Percentiles rank a stretch among this genome's conserved stretches.
Conservation (phyloP, 176 grass and related monocot genomes). For the Paspalum notatum region DNA sequence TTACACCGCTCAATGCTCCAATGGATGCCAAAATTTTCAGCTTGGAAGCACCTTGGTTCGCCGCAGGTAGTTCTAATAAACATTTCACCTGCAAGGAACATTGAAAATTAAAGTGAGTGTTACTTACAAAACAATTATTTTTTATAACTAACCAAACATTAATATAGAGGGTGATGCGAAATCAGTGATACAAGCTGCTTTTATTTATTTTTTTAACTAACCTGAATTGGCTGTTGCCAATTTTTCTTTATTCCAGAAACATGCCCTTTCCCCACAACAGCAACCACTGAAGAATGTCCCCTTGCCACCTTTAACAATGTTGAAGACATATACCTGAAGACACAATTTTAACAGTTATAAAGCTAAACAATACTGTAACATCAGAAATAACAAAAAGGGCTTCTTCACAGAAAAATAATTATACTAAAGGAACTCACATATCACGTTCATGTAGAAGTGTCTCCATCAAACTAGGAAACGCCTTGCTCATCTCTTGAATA, state of each 20-base stretch:
- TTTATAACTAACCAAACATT: not conserved
- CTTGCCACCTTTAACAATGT: constrained; percentile 67
- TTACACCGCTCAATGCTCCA: constrained; percentile 53
- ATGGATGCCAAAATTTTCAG: constrained; percentile 71
- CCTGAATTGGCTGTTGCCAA: constrained; percentile 87
- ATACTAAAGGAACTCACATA: constrained; percentile 58
- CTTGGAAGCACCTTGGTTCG: constrained; percentile 57
- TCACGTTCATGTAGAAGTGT: constrained; percentile 92
- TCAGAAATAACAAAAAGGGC: not conserved
- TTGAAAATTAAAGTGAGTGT: not conserved
- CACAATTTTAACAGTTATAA: constrained; percentile 7
- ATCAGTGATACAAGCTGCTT: not conserved
- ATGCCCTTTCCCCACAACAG: constrained; percentile 93
- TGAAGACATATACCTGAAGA: constrained; percentile 92
- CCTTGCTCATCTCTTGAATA: constrained; percentile 98
- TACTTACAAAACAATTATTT: not conserved
- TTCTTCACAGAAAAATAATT: constrained; percentile 7
- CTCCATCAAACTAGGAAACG: constrained; percentile 86
- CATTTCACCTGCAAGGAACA: constrained; percentile 49
- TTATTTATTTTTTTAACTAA: constrained; percentile 7
- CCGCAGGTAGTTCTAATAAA: constrained; percentile 67
- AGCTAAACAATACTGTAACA: not conserved
- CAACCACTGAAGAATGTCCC: constrained; percentile 86
- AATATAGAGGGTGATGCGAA: not conserved
- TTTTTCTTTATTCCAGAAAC: constrained; percentile 90